Base-by-base conservation (phyloP, 2,329 filamentous ascomycete genomes). In the Cladophialophora carrionii region DNA sequence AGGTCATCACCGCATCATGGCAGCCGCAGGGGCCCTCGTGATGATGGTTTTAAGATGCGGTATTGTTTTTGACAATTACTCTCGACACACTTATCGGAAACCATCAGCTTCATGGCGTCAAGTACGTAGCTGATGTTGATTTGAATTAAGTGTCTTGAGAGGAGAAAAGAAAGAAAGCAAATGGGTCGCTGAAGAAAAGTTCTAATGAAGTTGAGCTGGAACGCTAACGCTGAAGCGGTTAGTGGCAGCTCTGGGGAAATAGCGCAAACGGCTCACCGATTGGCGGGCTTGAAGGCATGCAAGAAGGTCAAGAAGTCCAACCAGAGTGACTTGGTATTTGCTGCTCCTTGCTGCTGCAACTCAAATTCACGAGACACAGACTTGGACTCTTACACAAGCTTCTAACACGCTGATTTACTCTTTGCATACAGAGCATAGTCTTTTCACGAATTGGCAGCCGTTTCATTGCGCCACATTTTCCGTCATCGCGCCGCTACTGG, bases 1-100 rank as follows among this genome's bases (percentile, higher is more conserved):
- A 88, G 86, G 86, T 89, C 85, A 85, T 87, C 86, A 84, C 79
- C 85, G 80, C 77, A 81, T 89, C 87, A 84, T 88, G 87, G 57
- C 81, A 82, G 81, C 80, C 74, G 78, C 57, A 48, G 79, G 82
- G 52, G 80, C 85, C 85, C 86, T 91, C 88, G 86, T 87, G 85
- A 87, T 85, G 84, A 91, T 88, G 88, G 89, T 91, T 91, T 91
- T 91, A 89, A 52, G 82, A 88, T 86, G 85, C 85, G 88, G 84
- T 78, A 77, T 78, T 64, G 55, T 4, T 43, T 55, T 49, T 58
- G 56, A 58, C 37, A 67, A 66, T 83, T 81, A 74, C 79, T 91
- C 88, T 91, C 80, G 88, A 89, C 88, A 79, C 82, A 85, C 85
- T 78, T 84, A 85, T 86, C 86, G 85, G 86, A 89, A 49, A 82